Base-by-base conservation (phyloP, 352 stramenopile genomes). In the Globisporangium nodosum region DNA sequence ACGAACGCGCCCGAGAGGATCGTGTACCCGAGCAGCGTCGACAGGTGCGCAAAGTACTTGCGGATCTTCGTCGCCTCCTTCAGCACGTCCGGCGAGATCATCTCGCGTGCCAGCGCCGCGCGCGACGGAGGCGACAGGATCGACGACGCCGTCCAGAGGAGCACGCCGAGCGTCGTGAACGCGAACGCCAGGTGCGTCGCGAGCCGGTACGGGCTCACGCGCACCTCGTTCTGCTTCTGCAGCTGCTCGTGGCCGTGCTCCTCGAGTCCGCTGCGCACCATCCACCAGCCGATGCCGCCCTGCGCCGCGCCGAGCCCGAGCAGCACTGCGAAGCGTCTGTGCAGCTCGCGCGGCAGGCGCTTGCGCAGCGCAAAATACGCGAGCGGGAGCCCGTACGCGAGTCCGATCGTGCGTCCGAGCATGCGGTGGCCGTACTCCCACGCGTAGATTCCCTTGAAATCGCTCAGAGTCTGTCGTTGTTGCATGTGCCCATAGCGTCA, bases 401-500 rank as follows among this genome's bases (percentile, higher is more conserved):
- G 50, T 2, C 97, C 97, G 5, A 99, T 85, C 1, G 86, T 84
- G 49, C 97, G 81, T 16, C 97, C 97, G 16, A 99, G 86, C 97
- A 99, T 99, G 20, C 97, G 84, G 80, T 99, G 97, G 37, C 95
- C 88, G 55, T 96, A 98, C 67, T 98, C 90, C 90, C 87, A 96
- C 46, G 83, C 97, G 62, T 97, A 99, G 65, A 99, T 99, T 24
- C 81, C 88, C 80, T 99, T 99, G 74, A 99, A 99, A 49, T 99
- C 97, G 2, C 97, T 93, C 52, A 99, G 59, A 12, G 88, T 98
- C 96, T 91, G 66, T 15, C 40, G 31, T 42, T 63, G 65, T 20
- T 33, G 21, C 27, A 27, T 27, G 53, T 60, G 13, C 56, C 8
- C 13, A 48, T 50, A 49, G 30, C 33, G 12, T 43, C 12, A 43